Percentiles rank a stretch among this genome's conserved stretches.
phyloP scores from a whole-genome alignment of 768 basidiomycete species.

The Phanerochaete sordida region DNA sequence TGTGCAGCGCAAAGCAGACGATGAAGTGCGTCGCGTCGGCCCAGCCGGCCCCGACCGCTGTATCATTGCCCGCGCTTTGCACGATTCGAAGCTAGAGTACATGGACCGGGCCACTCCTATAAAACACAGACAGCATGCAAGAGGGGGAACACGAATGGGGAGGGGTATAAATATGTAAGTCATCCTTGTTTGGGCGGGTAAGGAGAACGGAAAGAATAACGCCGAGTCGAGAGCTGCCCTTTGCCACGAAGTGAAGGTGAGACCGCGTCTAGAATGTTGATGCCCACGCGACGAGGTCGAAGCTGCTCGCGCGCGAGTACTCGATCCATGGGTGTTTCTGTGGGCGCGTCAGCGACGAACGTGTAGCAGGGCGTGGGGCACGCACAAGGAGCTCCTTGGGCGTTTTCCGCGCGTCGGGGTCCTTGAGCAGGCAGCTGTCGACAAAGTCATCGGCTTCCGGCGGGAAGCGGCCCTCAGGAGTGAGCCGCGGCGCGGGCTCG shows the following conservation, averaged over 20 bases:
- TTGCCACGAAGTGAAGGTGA: too few relatives aligned
- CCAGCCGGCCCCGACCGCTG: neutral
- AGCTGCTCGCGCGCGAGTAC: slow-evolving; percentile 49
- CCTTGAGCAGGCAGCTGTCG: slow-evolving; percentile 87
- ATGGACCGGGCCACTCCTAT: neutral
- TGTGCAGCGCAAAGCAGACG: neutral
- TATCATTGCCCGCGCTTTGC: neutral
- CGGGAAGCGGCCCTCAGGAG: slow-evolving; percentile 71
- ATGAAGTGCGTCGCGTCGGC: neutral
- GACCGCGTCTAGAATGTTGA: slow-evolving; percentile 52
- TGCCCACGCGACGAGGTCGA: slow-evolving; percentile 81
- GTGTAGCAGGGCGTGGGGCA: slow-evolving; percentile 16
- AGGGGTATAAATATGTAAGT: neutral
- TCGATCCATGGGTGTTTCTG: slow-evolving; percentile 79
- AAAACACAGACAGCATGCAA: slow-evolving; percentile 8
- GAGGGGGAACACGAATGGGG: neutral
- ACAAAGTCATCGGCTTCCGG: slow-evolving; percentile 79
- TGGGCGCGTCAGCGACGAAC: neutral
- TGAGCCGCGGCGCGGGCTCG: slow-evolving; percentile 90
- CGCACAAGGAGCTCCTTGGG: slow-evolving; percentile 85
- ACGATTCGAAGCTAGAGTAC: neutral
- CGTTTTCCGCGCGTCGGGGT: slow-evolving; percentile 77
- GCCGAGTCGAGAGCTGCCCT: neutral
- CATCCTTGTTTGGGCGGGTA: neutral
- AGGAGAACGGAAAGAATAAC: neutral